Evolutionary conservation across 805 yeast genomes (phyloP).

Genomic region (Kuraishia piskuri): DNA sequence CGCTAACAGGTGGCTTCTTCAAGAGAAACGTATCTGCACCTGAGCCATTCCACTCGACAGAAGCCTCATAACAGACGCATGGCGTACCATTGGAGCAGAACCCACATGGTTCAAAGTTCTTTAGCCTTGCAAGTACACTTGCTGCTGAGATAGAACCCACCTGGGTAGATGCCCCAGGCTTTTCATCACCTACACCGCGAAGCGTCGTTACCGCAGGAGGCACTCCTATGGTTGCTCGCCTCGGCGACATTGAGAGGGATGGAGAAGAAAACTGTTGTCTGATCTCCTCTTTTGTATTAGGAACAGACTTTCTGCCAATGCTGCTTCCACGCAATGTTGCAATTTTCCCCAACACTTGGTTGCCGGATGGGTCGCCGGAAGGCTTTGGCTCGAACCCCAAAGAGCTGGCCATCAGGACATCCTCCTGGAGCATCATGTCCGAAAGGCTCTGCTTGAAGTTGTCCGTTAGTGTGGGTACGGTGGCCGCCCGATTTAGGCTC

Average conservation of each 20-base stretch:
- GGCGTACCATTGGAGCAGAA: conserved; percentile 4
- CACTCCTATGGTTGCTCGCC: background rate
- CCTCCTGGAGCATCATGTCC: conserved; percentile 9
- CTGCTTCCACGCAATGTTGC: background rate
- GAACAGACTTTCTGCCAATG: background rate
- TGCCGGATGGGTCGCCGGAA: background rate
- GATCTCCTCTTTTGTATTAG: background rate
- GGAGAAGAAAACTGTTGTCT: background rate
- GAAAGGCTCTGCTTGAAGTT: background rate
- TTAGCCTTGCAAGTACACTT: background rate
- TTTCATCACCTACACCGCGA: background rate
- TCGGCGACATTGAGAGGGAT: background rate
- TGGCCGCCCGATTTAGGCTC: conserved; percentile 1
- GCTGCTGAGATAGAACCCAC: background rate
- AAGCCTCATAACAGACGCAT: conserved; percentile 2
- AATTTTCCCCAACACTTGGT: background rate
- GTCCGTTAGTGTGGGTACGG: background rate
- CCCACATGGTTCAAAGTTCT: conserved; percentile 2
- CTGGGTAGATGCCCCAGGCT: background rate
- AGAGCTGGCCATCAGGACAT: background rate
- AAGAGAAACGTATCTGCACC: background rate
- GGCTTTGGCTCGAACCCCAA: background rate
- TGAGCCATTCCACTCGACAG: background rate
- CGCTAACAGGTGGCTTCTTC: background rate
- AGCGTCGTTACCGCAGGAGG: background rate